Base-by-base conservation (phyloP, 208 protist genomes). In the Trypanosomatidae sp. region DNA sequence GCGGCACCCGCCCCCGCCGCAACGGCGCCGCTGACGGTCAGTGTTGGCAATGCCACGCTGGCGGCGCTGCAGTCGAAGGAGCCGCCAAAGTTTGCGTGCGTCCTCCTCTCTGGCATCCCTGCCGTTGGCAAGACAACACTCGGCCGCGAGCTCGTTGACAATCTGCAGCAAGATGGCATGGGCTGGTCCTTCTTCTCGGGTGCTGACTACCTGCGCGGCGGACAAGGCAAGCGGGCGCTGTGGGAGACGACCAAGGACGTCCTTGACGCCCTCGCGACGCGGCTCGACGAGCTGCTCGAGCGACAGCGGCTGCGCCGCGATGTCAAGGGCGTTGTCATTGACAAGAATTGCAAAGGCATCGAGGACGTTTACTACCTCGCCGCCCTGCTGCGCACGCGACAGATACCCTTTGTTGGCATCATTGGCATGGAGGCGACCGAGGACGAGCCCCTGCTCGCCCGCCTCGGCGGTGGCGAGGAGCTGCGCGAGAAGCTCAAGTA, bases 111-210 rank as follows among this genome's bases (percentile, higher is more conserved):
- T 26, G 81, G 81, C 30, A 65, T 84, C 37, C 73, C 81, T 30
- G 69, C 67, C 2, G 67, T 74, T 19, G 81, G 81, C 15, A 91
- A 91, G 65, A 85, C 81, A 13, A 77, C 63, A 24, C 66, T 87
- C 18, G 81, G 81, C 24, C 67, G 76, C 10, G 67, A 78, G 60
- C 54, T 87, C 15, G 77, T 87, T 23, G 63, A 84, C 49, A 74
- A 66, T 40, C 62, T 91, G n/a, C 59, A 61, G 46, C 57, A 40
- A 15, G 82, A 91, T 56, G 68, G 68, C 21, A 54, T 82, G 55
- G 74, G 72, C 6, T 91, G 82, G 82, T 41, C 68, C 19, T 91
- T 91, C 62, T 91, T 91, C 57, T 85, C 76, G n/a, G 82, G 82
- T 16, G 76, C 71, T 13, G 81, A 91, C 59, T 71, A 73, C 39